Conservation (phyloP, 2,329 filamentous ascomycete species). For the Exophiala mesophila region DNA sequence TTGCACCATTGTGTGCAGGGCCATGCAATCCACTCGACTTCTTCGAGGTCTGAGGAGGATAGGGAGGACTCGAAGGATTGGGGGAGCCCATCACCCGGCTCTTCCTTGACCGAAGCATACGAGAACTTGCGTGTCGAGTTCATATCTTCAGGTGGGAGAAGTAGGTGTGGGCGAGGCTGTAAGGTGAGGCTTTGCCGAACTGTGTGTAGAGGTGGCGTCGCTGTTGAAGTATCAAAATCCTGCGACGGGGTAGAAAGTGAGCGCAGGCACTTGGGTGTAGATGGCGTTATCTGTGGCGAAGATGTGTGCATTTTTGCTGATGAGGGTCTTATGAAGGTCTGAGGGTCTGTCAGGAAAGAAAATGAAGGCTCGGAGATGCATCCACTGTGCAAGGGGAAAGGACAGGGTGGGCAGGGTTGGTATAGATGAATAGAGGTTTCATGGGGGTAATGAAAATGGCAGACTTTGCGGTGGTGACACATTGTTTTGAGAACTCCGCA, state of each 20-base stretch:
- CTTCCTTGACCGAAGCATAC: conserved; percentile 28
- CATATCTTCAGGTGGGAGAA: conserved; percentile 20
- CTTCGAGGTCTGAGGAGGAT: conserved; percentile 21
- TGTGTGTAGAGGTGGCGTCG: background rate
- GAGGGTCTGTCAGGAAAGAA: background rate
- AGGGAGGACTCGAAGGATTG: conserved; percentile 27
- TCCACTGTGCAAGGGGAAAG: conserved; percentile 14
- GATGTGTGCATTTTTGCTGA: background rate
- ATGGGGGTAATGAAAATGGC: conserved; percentile 26
- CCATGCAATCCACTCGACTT: conserved; percentile 25
- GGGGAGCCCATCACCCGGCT: conserved; percentile 22
- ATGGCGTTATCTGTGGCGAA: too few relatives aligned
- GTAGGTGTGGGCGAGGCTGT: conserved; percentile 7
- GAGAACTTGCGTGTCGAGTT: conserved; percentile 23
- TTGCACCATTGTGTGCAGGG: conserved; percentile 25
- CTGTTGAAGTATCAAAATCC: too few relatives aligned
- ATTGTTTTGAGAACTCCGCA: conserved; percentile 14
- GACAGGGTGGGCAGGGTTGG: conserved; percentile 12
- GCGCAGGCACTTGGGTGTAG: background rate
- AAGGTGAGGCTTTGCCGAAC: background rate
- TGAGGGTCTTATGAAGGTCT: conserved; percentile 6
- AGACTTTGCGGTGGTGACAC: conserved; percentile 1
- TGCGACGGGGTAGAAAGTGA: too few relatives aligned
- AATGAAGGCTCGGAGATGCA: conserved; percentile 7
- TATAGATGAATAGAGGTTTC: conserved; percentile 12